A percentile compares a stretch with the other conserved stretches of the same genome.
These are phyloP conservation scores for Begonia masoniana DNA, from an alignment of 306 rosid species.

Conservation along the genomic window DNA sequence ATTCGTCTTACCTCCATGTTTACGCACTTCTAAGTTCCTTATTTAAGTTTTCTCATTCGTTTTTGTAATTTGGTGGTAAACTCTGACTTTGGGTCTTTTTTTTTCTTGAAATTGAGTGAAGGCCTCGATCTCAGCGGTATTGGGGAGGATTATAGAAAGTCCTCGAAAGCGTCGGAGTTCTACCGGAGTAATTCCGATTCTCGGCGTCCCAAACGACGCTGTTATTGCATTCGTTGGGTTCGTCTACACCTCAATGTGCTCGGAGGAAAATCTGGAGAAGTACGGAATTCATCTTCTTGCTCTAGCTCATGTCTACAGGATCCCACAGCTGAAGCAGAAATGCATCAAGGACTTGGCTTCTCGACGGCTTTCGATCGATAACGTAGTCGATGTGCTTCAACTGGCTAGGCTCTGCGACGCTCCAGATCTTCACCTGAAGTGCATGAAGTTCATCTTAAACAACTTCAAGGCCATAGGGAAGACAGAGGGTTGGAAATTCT, in stretches of 20 bases:
- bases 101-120: constrained; percentile 3
- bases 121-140: constrained; percentile 66
- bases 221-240: constrained; percentile 54
- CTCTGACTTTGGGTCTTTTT: too few species aligned
- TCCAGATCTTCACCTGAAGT: constrained; percentile 77
- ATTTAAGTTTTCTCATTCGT: too few species aligned
- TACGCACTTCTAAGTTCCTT: too few species aligned
- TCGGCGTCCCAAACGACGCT: constrained; percentile 80
- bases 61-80: too few species aligned
- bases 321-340: constrained; percentile 76
- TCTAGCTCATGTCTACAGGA: constrained; percentile 69
- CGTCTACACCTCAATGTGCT: constrained; percentile 56
- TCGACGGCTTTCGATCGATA: constrained; percentile 38
- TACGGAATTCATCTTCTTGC: constrained; percentile 73
- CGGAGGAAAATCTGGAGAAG: constrained; percentile 50
- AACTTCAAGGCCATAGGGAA: constrained; percentile 57
- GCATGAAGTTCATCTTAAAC: constrained; percentile 48
- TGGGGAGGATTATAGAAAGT: constrained; percentile 60
- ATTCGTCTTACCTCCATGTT: too few species aligned
- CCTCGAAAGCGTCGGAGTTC: constrained; percentile 60
- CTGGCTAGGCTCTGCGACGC: constrained; percentile 84
- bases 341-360: constrained; percentile 42
- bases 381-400: constrained; percentile 78
- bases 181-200: constrained; percentile 46
- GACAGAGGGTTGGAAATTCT: constrained; percentile 82